Evolutionary conservation across 805 yeast species (phyloP).

Genomic region (Isabelozyma pseudorhagii): DNA sequence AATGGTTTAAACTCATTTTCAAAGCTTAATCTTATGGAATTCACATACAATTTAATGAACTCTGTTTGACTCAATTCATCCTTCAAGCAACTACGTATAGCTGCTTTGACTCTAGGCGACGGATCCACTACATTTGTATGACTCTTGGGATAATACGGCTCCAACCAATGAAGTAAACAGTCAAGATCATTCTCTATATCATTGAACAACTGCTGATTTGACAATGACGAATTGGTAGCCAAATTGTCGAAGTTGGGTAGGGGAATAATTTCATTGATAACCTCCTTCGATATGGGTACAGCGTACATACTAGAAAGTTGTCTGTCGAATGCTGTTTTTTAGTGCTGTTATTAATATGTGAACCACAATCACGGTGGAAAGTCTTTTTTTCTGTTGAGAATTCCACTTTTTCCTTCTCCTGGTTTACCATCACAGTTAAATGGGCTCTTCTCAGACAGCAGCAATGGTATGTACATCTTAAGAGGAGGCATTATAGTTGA

Average conservation of each 20-base stretch:
- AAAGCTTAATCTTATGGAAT: constrained; percentile 20
- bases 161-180: constrained; percentile 29
- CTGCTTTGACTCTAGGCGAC: constrained; percentile 31
- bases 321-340: not conserved
- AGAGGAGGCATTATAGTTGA: not conserved
- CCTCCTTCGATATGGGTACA: constrained; percentile 6
- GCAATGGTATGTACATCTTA: not conserved
- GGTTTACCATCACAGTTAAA: not conserved
- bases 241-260: constrained; percentile 10
- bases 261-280: constrained; percentile 11
- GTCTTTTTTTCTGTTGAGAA: not conserved
- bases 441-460: not conserved
- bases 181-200: constrained; percentile 36
- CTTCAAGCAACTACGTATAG: constrained; percentile 34
- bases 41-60: constrained; percentile 29
- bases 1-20: not conserved
- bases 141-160: constrained; percentile 23
- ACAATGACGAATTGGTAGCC: not conserved
- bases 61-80: constrained; percentile 29
- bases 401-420: not conserved
- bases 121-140: constrained; percentile 15
- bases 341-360: not conserved
- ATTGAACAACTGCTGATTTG: constrained; percentile 1
- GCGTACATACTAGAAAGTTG: not conserved
- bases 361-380: not conserved